Evolutionary conservation across 129 eudicot species (phyloP).

Genomic region (Helianthus tuberosus): DNA sequence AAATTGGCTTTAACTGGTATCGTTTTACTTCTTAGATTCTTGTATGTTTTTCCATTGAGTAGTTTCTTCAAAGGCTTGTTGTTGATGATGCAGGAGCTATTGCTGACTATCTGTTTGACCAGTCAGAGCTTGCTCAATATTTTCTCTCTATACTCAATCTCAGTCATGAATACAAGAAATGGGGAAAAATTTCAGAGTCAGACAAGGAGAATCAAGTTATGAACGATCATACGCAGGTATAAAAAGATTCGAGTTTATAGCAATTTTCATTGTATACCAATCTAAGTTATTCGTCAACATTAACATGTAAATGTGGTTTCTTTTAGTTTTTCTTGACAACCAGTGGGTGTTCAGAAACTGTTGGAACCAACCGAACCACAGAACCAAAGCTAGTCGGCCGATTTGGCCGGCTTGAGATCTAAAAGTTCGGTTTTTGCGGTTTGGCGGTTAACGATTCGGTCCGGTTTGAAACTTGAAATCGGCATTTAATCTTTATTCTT

Average conservation of each 20-base stretch:
- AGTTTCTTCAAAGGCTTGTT: not conserved
- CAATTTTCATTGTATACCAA: not conserved
- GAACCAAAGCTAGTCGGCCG: not conserved
- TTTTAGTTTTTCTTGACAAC: not conserved
- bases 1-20: constrained; percentile 84
- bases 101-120: constrained; percentile 57
- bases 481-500: not conserved
- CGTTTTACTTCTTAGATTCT: not conserved
- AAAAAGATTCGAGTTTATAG: not conserved
- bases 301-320: not conserved
- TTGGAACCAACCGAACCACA: not conserved
- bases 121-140: constrained; percentile 56
- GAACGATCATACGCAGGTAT: constrained; percentile 81
- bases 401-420: not conserved
- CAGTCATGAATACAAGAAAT: constrained; percentile 60
- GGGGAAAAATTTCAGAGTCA: constrained; percentile 51
- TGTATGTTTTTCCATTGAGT: not conserved
- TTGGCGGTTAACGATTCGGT: not conserved
- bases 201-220: constrained; percentile 34
- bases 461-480: not conserved
- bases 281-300: not conserved
- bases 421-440: not conserved
- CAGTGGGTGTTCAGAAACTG: no score
- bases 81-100: constrained; percentile 59
- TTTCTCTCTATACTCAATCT: constrained; percentile 61